Conservation (phyloP, 2,329 filamentous ascomycete species). For the Epichloe scottii region DNA sequence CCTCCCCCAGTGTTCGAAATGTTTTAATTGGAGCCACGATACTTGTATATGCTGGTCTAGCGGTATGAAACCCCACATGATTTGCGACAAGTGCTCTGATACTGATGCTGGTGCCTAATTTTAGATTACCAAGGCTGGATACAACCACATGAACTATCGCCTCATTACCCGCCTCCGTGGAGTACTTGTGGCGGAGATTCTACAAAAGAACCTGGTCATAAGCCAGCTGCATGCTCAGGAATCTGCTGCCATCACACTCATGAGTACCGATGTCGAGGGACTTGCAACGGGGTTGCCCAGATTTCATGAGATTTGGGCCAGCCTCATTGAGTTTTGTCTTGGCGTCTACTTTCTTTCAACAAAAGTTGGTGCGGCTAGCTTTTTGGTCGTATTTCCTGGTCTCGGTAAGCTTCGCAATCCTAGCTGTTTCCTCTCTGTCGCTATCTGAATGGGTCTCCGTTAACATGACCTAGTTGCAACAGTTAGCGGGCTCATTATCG, state of each 20-base stretch:
- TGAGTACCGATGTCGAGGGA: slow-evolving; percentile 32
- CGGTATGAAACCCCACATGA: slow-evolving; percentile 16
- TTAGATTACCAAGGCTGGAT: slow-evolving; percentile 10
- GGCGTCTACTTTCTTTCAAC: slow-evolving; percentile 8
- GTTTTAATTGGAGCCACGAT: slow-evolving; percentile 25
- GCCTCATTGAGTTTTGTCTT: slow-evolving; percentile 12
- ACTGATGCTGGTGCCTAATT: background rate
- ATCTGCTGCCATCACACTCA: slow-evolving; percentile 26
- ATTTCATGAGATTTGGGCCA: slow-evolving; percentile 23
- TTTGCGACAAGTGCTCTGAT: slow-evolving; percentile 3
- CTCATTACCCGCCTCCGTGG: slow-evolving; percentile 20
- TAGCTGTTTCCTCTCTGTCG: background rate
- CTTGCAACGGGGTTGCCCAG: slow-evolving; percentile 13
- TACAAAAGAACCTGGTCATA: slow-evolving; percentile 28
- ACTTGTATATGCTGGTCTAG: slow-evolving; percentile 28
- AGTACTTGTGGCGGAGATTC: slow-evolving; percentile 31
- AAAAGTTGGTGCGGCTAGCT: slow-evolving; percentile 2
- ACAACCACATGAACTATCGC: slow-evolving; percentile 20
- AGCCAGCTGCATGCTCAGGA: slow-evolving; percentile 17
- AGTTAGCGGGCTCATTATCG: slow-evolving; percentile 26
- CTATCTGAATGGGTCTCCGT: background rate
- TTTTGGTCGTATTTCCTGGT: slow-evolving; percentile 50
- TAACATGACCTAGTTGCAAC: slow-evolving; percentile 24
- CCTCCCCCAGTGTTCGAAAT: slow-evolving; percentile 13
- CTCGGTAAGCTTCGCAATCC: slow-evolving; percentile 24